Evolutionary conservation across 2,329 filamentous ascomycete species (phyloP).

Genomic region (Aspergillus melleus): DNA sequence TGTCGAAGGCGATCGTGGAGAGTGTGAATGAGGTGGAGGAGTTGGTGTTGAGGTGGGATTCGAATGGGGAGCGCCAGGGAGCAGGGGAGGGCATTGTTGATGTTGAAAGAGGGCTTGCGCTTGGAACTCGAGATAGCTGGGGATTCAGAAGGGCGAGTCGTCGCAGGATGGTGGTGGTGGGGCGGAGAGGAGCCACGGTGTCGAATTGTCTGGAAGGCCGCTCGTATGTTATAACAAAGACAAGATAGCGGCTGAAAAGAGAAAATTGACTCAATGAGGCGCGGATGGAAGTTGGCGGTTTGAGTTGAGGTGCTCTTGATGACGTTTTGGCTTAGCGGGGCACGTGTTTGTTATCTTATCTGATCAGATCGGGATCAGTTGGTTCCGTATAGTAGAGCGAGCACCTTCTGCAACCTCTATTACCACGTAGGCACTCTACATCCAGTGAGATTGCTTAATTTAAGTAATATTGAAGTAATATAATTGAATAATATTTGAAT

Average conservation of each 20-base stretch:
- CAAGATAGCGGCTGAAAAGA: no score
- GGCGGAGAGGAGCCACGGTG: background rate
- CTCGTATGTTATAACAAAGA: background rate
- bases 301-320: no score
- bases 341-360: no score
- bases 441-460: no score
- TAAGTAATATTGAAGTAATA: no score
- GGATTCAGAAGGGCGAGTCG: background rate
- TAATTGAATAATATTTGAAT: no score
- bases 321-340: no score
- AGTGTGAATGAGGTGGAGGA: constrained; percentile 29
- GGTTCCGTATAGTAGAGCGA: background rate
- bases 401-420: no score
- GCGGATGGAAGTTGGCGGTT: no score
- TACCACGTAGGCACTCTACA: no score
- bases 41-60: constrained; percentile 25
- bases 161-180: background rate
- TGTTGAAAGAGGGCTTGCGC: background rate
- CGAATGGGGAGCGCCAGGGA: constrained; percentile 31
- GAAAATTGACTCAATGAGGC: no score
- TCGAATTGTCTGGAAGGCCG: background rate
- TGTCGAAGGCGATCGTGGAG: constrained; percentile 23
- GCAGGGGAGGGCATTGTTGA: constrained; percentile 8
- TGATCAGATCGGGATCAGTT: no score
- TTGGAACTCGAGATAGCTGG: background rate